Conservation (phyloP, 139 green algal genomes). For the Chlamydomonas asymmetrica region DNA sequence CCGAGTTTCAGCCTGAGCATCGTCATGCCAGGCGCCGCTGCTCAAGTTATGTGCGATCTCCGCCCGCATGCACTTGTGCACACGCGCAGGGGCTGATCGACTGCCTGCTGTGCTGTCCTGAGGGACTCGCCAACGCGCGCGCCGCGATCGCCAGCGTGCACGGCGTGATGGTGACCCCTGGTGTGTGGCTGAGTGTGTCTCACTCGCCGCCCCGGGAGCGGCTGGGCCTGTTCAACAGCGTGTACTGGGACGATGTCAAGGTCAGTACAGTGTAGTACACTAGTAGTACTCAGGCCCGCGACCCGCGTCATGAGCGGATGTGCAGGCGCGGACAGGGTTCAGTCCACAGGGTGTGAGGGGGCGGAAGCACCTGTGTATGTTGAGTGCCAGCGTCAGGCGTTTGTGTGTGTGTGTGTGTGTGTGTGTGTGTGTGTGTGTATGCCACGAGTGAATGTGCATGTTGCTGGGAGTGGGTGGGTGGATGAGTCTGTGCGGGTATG, state of each 20-base stretch:
- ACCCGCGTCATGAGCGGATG: no score
- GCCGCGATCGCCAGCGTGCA: conserved; percentile 13
- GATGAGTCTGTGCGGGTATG: no score
- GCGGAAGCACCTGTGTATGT: no score
- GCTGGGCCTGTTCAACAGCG: conserved; percentile 3
- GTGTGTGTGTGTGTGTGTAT: no score
- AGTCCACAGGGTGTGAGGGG: no score
- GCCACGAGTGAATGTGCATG: no score
- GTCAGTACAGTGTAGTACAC: no score
- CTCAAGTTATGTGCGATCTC: not conserved
- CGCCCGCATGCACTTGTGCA: not conserved
- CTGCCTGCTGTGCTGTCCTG: conserved; percentile 15
- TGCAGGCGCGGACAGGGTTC: no score
- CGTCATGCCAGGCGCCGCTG: not conserved
- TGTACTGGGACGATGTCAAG: conserved; percentile 26
- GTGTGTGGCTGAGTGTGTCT: conserved; percentile 18
- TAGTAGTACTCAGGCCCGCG: no score
- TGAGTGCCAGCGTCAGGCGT: no score
- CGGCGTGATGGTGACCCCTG: conserved; percentile 9
- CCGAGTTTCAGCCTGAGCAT: not conserved
- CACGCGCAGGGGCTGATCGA: conserved; percentile 14
- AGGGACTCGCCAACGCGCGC: conserved; percentile 5
- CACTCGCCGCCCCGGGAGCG: conserved; percentile 19
- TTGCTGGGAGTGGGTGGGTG: no score
- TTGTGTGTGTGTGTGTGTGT: no score